These are phyloP conservation scores for Kwoniella europaea DNA, from an alignment of 768 basidiomycete species.

Conservation along the genomic window DNA sequence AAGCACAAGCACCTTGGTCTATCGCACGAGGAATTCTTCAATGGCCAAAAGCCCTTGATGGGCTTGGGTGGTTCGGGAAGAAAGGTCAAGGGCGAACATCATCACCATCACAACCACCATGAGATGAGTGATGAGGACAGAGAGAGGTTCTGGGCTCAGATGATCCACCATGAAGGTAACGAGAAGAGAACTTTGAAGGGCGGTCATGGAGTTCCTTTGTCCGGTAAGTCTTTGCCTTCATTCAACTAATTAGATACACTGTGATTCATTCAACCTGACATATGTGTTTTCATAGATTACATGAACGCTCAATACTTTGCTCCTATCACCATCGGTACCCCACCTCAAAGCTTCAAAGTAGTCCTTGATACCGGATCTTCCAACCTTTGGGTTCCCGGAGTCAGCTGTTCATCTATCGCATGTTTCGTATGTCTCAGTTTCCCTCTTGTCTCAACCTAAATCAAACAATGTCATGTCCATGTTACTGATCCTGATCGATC, in stretches of 20 bases:
- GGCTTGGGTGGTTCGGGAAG: slow-evolving; percentile 78
- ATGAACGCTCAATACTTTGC: slow-evolving; percentile 98
- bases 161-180: slow-evolving; percentile 41
- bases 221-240: slow-evolving; percentile 67
- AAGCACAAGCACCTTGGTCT: slow-evolving; percentile 87
- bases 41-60: slow-evolving; percentile 66
- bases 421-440: slow-evolving; percentile 54
- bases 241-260: neutral
- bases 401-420: slow-evolving; percentile 55
- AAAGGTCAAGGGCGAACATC: slow-evolving; percentile 60
- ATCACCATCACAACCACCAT: slow-evolving; percentile 46
- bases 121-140: slow-evolving; percentile 69
- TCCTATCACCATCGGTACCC: slow-evolving; percentile 80
- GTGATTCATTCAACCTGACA: neutral
- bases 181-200: slow-evolving; percentile 62
- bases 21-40: slow-evolving; percentile 56
- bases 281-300: slow-evolving; percentile 68
- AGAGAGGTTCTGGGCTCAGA: slow-evolving; percentile 61
- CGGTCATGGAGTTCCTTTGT: slow-evolving; percentile 85
- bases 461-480: neutral
- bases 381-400: slow-evolving; percentile 87
- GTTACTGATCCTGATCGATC: neutral
- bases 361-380: slow-evolving; percentile 78
- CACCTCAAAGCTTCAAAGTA: slow-evolving; percentile 92
- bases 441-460: slow-evolving; percentile 1